phyloP scores from a whole-genome alignment of 768 basidiomycete genomes.

The Clitopilus passeckerianus region DNA sequence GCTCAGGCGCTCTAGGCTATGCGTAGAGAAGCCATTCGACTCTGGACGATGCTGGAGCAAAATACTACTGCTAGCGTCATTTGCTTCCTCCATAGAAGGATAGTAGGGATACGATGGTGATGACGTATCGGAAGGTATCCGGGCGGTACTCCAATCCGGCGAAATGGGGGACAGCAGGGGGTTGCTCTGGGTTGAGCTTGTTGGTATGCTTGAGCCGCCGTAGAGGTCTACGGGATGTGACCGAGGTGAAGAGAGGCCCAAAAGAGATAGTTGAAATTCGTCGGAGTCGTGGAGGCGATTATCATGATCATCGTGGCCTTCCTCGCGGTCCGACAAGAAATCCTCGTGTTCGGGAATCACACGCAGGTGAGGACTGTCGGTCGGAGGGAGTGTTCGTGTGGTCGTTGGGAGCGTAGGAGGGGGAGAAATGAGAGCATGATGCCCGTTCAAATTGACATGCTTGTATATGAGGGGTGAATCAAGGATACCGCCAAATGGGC shows the following conservation, averaged over 20 bases:
- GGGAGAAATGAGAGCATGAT: conserved; percentile 30
- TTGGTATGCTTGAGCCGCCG: background rate
- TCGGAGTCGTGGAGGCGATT: background rate
- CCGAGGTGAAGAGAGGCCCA: background rate
- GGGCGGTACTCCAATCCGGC: background rate
- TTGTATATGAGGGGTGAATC: conserved; percentile 29
- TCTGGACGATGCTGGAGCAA: background rate
- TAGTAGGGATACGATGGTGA: background rate
- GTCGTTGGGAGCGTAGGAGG: conserved; percentile 35
- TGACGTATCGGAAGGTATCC: conserved; percentile 1
- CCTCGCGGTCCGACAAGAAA: background rate
- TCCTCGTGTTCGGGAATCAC: conserved; percentile 9
- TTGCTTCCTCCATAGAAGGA: background rate
- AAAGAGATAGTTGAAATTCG: background rate
- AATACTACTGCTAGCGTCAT: background rate
- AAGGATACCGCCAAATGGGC: conserved; percentile 19
- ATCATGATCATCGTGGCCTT: conserved; percentile 6
- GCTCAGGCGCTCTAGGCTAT: conserved; percentile 1
- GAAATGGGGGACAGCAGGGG: conserved; percentile 6
- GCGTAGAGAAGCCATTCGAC: background rate
- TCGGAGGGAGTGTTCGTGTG: conserved; percentile 29
- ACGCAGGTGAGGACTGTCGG: conserved; percentile 18
- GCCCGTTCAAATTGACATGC: conserved; percentile 18
- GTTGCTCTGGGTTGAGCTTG: background rate
- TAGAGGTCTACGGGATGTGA: background rate